Base-by-base conservation (phyloP, 805 yeast species). In the Tetrapisispora phaffii region DNA sequence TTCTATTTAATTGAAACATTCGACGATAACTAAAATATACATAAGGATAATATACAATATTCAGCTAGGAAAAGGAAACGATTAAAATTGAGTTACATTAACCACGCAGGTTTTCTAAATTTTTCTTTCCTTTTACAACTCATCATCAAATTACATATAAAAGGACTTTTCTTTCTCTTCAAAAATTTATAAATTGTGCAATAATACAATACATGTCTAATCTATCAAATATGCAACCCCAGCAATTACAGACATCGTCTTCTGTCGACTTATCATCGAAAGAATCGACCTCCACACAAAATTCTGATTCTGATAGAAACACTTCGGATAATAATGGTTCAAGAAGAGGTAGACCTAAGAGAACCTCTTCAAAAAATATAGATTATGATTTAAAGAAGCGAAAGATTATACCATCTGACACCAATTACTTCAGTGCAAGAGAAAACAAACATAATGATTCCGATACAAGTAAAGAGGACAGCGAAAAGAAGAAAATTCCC, bases 331-430 rank as follows among this genome's bases (percentile, higher is more conserved):
- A 20, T 32, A 32, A 22, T 31, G 15, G 9, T 5, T 28, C 48
- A 12, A 39, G 46, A 34, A 36, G 43, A n/a, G 47, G 48, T 20
- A 47, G 53, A 38, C 63, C 65, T 3, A 56, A 57, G 41, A 51
- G 65, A 44, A 48, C 59, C 7, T 45, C 62, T 13, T 55, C 65
- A 2, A 47, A 46, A 31, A 60, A 58, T 38, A 63, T 62, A n/a
- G 59, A 62, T 46, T 62, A 62, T 33, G 55, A 61, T 44, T 47
- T 62, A 42, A 62, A 61, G 46, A 59, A 55, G 44, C 51, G 62
- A 24, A 56, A 54, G 31, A 57, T 62, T 31, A 58, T 62, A 39
- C 56, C 57, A 15, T 52, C 58, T 2, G 59, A 57, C 26, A 57
- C 53, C 34, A 42, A 42, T 21, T 29, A 32, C 19, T 8, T 7